A percentile compares a stretch with the other conserved stretches of the same genome.
These are phyloP conservation scores for Monosporascus sp. DNA, from an alignment of 2,329 filamentous ascomycete genomes.

Conservation along the genomic window DNA sequence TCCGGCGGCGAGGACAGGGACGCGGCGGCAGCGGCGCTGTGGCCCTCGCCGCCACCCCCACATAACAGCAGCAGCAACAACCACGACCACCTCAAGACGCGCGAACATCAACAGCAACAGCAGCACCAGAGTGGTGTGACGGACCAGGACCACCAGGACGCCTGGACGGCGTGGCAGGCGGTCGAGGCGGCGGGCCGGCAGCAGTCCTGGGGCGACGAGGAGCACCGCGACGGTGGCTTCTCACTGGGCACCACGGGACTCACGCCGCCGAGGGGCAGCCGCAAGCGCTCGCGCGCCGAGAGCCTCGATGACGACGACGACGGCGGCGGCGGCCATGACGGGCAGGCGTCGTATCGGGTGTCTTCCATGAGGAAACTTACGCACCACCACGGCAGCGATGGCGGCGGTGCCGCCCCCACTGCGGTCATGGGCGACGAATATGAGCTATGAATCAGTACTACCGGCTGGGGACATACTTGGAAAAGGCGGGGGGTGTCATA, in stretches of 20 bases:
- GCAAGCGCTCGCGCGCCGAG: slow-evolving; percentile 29
- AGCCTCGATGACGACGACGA: slow-evolving; percentile 18
- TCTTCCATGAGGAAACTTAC: slow-evolving; percentile 23
- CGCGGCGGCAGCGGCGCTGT: slow-evolving; percentile 11
- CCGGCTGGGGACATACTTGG: background rate
- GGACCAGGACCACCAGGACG: slow-evolving; percentile 2
- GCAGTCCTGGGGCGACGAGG: background rate
- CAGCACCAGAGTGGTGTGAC: background rate
- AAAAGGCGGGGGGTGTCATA: background rate
- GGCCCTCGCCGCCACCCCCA: too few species aligned
- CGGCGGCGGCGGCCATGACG: slow-evolving; percentile 11
- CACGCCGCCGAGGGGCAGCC: slow-evolving; percentile 17
- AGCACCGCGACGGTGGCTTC: slow-evolving; percentile 6
- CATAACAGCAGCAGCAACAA: slow-evolving; percentile 1
- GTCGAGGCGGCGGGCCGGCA: slow-evolving; percentile 5
- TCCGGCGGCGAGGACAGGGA: background rate
- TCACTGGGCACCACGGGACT: slow-evolving; percentile 14
- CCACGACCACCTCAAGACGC: background rate
- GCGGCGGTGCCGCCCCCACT: slow-evolving; percentile 9
- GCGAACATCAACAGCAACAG: background rate
- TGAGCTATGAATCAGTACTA: background rate
- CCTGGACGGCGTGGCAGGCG: slow-evolving; percentile 14
- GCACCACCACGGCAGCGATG: slow-evolving; percentile 11
- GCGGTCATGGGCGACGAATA: slow-evolving; percentile 19
- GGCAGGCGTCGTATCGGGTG: slow-evolving; percentile 14